Evolutionary conservation across 805 yeast species (phyloP).

Genomic region (Pichia exigua): DNA sequence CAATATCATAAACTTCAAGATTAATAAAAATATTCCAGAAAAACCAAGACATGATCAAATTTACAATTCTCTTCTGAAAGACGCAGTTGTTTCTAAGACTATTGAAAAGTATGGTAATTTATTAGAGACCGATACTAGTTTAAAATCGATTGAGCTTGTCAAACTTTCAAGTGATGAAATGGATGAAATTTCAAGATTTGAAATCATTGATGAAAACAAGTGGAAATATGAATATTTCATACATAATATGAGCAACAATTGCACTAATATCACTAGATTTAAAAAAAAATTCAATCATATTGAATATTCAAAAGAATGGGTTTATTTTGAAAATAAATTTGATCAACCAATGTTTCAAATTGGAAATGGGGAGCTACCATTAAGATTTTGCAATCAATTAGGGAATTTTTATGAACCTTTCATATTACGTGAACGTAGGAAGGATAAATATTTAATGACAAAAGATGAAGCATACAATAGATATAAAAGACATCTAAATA

Average conservation of each 20-base stretch:
- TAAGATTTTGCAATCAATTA: slow-evolving; percentile 1
- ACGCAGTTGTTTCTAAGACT: background rate
- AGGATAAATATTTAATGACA: background rate
- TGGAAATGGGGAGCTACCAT: background rate
- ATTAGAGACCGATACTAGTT: background rate
- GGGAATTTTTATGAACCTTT: slow-evolving; percentile 11
- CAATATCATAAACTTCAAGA: background rate
- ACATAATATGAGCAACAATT: background rate
- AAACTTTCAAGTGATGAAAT: background rate
- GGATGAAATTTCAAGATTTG: background rate
- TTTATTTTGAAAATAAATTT: slow-evolving; percentile 1
- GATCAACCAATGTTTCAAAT: slow-evolving; percentile 3
- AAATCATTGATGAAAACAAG: background rate
- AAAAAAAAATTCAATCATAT: no score
- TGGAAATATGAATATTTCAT: background rate
- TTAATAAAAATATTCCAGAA: background rate
- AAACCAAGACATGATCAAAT: background rate
- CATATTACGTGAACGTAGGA: slow-evolving; percentile 16
- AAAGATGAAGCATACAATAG: background rate
- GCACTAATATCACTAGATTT: background rate
- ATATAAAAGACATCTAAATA: background rate
- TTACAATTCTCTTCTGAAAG: background rate
- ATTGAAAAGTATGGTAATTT: background rate
- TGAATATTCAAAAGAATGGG: background rate
- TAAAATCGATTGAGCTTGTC: background rate